A percentile compares a stretch with the other conserved stretches of the same genome.
Conservation (phyloP, 106 monocot genomes). For the Iris macrosiphon region DNA sequence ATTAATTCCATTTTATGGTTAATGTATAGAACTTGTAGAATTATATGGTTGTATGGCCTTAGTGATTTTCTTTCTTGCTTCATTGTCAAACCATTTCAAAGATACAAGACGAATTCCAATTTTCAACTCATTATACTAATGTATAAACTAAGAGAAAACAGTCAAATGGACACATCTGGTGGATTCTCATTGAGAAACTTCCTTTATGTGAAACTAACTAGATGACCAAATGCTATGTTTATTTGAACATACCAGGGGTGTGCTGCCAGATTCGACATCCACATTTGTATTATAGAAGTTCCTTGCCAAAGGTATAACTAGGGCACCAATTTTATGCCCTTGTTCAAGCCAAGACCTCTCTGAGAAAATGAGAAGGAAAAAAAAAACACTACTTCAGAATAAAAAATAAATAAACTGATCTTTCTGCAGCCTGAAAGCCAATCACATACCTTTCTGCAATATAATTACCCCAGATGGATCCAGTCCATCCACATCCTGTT, state of each 20-base stretch:
- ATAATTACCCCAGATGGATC: constrained; percentile 87
- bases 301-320: constrained; percentile 81
- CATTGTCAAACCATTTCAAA: no score
- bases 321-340: constrained; percentile 27
- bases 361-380: not conserved
- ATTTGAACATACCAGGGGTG: constrained; percentile 33
- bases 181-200: no score
- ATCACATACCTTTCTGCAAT: constrained; percentile 62
- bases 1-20: no score
- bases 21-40: no score
- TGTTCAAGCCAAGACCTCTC: constrained; percentile 13
- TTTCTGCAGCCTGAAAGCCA: not conserved
- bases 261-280: constrained; percentile 41
- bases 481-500: constrained; percentile 65
- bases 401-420: not conserved
- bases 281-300: constrained; percentile 52
- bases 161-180: no score
- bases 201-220: no score
- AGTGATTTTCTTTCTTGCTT: no score
- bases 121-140: no score
- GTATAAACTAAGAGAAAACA: no score
- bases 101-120: no score
- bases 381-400: not conserved
- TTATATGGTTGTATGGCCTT: no score
- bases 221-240: no score